Conservation (phyloP, 1,284 basidiomycete species). For the Tylopilus sp. region DNA sequence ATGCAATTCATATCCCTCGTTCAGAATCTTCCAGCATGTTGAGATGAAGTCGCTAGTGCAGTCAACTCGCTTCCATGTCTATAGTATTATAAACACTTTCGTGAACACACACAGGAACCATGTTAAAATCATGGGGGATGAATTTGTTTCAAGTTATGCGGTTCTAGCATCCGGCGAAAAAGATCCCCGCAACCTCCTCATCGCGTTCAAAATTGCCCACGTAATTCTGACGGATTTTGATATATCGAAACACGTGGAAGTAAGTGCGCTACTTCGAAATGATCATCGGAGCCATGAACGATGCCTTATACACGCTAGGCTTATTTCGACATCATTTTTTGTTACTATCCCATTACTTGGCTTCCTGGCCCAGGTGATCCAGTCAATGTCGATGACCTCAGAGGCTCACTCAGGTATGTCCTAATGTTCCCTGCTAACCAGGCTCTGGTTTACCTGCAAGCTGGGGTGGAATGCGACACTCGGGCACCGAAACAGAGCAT, state of each 20-base stretch:
- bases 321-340: constrained; percentile 94
- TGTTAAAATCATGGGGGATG: constrained; percentile 67
- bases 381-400: constrained; percentile 87
- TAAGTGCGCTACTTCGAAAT: constrained; percentile 34
- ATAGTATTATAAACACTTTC: constrained; percentile 78
- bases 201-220: constrained; percentile 85
- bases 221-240: constrained; percentile 90
- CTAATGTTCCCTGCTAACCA: not conserved
- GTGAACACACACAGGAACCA: constrained; percentile 70
- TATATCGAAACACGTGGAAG: constrained; percentile 70
- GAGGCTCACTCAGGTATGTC: constrained; percentile 62
- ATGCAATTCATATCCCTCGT: not conserved
- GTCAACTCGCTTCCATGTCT: constrained; percentile 78
- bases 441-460: constrained; percentile 24
- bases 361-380: constrained; percentile 93
- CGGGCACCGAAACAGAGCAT: constrained; percentile 37
- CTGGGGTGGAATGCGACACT: not conserved
- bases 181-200: constrained; percentile 91
- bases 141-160: constrained; percentile 78
- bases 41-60: constrained; percentile 82
- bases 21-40: constrained; percentile 75
- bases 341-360: constrained; percentile 99
- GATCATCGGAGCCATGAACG: not conserved
- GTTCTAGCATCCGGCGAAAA: constrained; percentile 90
- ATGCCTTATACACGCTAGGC: constrained; percentile 46